Percentiles rank a stretch among this genome's conserved stretches.
Conservation (phyloP, 2,329 filamentous ascomycete genomes). For the Biscogniauxia marginata region DNA sequence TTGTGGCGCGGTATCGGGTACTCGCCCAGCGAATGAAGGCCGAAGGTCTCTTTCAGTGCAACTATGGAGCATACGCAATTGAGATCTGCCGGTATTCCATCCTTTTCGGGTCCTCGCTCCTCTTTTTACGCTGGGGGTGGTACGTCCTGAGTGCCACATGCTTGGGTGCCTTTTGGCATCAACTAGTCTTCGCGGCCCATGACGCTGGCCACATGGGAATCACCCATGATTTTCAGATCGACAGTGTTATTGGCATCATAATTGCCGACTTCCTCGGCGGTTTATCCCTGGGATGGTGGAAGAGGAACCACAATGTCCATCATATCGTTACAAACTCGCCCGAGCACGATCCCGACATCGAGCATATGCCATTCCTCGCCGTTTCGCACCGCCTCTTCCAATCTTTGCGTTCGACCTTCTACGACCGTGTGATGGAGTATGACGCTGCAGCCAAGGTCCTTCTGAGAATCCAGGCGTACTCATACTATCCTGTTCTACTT, state of each 20-base stretch:
- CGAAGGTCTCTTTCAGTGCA: conserved; percentile 80
- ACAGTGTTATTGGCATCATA: conserved; percentile 83
- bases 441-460: conserved; percentile 70
- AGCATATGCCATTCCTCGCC: conserved; percentile 86
- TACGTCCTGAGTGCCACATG: conserved; percentile 70
- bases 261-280: conserved; percentile 89
- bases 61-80: conserved; percentile 74
- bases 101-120: conserved; percentile 62
- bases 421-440: conserved; percentile 76
- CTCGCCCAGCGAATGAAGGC: conserved; percentile 69
- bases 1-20: conserved; percentile 78
- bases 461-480: conserved; percentile 73
- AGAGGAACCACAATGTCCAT: conserved; percentile 92
- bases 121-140: conserved; percentile 62
- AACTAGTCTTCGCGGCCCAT: conserved; percentile 89
- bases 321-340: conserved; percentile 94
- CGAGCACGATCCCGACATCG: conserved; percentile 94
- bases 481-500: conserved; percentile 78
- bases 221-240: conserved; percentile 82
- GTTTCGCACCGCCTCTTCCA: conserved; percentile 78
- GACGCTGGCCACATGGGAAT: conserved; percentile 98
- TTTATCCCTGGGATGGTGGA: conserved; percentile 95
- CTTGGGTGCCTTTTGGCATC: conserved; percentile 87
- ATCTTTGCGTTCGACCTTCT: conserved; percentile 75
- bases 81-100: conserved; percentile 72